A percentile compares a stretch with the other conserved stretches of the same genome.
These are phyloP conservation scores for Planoprotostelium fungivorum DNA, from an alignment of 78 protist genomes.

Conservation along the genomic window DNA sequence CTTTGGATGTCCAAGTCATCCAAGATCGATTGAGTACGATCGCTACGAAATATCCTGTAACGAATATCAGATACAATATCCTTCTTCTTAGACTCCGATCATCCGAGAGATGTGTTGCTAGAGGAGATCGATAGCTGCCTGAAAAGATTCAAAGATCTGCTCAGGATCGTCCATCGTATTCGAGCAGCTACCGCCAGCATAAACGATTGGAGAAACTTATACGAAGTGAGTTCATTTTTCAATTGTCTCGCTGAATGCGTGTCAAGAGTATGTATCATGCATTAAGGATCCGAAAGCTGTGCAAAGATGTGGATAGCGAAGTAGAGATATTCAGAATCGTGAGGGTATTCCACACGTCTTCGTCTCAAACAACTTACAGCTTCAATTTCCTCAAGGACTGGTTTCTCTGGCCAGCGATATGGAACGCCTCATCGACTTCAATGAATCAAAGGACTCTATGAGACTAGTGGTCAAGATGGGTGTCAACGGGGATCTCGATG, in stretches of 20 bases:
- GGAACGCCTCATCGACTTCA: not conserved
- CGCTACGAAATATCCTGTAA: not conserved
- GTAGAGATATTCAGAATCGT: not conserved
- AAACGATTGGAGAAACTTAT: not conserved
- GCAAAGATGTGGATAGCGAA: not conserved
- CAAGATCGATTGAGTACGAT: not conserved
- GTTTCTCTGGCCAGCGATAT: not conserved
- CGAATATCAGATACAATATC: not conserved
- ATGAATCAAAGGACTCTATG: not conserved
- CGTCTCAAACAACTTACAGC: not conserved
- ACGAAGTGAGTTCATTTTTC: not conserved
- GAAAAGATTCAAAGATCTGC: not conserved
- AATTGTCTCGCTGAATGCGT: not conserved
- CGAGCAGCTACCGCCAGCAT: not conserved
- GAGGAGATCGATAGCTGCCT: not conserved
- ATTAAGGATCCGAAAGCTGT: not conserved
- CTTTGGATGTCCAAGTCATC: not conserved
- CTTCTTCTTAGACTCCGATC: not conserved
- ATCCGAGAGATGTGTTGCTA: not conserved
- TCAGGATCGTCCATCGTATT: not conserved
- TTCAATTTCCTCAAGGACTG: not conserved
- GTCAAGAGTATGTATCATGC: not conserved
- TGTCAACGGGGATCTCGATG: not conserved
- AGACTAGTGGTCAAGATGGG: not conserved
- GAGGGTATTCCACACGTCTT: not conserved